A percentile compares a stretch with the other conserved stretches of the same genome.
phyloP scores from a whole-genome alignment of 768 basidiomycete species.

The Collybia nuda region DNA sequence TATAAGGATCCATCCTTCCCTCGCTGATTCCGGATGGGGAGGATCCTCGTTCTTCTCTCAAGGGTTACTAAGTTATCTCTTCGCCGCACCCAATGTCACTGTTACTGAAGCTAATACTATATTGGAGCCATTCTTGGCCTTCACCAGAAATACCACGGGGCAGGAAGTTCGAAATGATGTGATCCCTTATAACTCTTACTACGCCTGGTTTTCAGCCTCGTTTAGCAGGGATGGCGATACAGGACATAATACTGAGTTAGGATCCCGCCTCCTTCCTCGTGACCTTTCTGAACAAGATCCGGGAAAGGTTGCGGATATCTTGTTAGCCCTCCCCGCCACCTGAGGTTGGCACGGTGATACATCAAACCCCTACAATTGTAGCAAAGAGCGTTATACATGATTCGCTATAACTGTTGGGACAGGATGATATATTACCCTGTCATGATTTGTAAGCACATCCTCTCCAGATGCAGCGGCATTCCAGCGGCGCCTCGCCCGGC shows the following conservation, averaged over 20 bases:
- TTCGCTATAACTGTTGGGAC: too few species aligned
- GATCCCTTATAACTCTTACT: constrained; percentile 1
- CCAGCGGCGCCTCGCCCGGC: too few species aligned
- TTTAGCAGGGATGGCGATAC: neutral
- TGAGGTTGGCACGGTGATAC: too few species aligned
- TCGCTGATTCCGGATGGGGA: constrained; percentile 1
- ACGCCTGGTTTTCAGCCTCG: neutral
- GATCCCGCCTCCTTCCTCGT: neutral
- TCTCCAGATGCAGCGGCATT: too few species aligned
- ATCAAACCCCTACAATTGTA: too few species aligned
- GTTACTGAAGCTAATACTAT: neutral
- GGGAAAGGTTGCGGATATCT: neutral
- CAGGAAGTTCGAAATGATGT: constrained; percentile 15
- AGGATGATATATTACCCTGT: too few species aligned
- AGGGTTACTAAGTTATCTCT: neutral
- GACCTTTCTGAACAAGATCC: neutral
- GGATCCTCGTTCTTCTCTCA: neutral
- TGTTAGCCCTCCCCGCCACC: neutral
- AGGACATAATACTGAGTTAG: neutral
- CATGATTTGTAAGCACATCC: too few species aligned
- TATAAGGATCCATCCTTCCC: neutral
- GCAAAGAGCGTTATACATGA: too few species aligned
- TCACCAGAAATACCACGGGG: neutral
- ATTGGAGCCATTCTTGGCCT: neutral
- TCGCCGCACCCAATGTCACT: neutral